A percentile compares a stretch with the other conserved stretches of the same genome.
Evolutionary conservation across 202 grass and related monocot species (phyloP).

Genomic region (Bolboschoenoplectus hybrid): DNA sequence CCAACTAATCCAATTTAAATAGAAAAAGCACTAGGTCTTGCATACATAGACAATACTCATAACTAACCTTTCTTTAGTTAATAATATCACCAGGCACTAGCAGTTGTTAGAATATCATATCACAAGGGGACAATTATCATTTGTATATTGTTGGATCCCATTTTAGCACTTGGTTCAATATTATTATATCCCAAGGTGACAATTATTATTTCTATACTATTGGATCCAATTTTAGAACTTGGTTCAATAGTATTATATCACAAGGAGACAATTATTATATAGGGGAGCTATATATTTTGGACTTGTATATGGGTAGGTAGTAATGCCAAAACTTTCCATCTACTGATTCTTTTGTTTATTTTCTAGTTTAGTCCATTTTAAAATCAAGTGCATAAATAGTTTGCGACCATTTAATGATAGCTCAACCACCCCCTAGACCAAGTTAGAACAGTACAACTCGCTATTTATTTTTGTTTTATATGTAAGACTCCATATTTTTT

Average conservation of each 20-base stretch:
- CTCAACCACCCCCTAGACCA: background rate
- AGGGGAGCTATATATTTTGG: slow-evolving; percentile 5
- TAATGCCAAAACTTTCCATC: slow-evolving; percentile 24
- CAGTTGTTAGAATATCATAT: slow-evolving; percentile 33
- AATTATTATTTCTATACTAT: too few relatives aligned
- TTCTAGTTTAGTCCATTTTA: slow-evolving; percentile 22
- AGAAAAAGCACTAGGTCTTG: background rate
- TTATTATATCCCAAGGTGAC: background rate
- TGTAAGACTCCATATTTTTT: background rate
- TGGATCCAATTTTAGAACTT: background rate
- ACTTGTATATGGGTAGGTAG: background rate
- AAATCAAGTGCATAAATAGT: background rate
- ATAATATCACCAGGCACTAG: background rate
- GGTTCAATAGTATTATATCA: background rate
- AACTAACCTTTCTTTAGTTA: background rate
- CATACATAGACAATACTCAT: background rate
- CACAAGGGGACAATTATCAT: slow-evolving; percentile 4
- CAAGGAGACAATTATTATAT: slow-evolving; percentile 1
- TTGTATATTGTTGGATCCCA: background rate
- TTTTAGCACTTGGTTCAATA: background rate
- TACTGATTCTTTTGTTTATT: slow-evolving; percentile 21
- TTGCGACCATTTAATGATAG: slow-evolving; percentile 12
- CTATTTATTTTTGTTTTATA: slow-evolving; percentile 45
- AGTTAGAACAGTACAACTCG: slow-evolving; percentile 24
- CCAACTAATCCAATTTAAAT: background rate